Evolutionary conservation across 345 rosid genomes (phyloP).

Genomic region (Hibiscus trionum): DNA sequence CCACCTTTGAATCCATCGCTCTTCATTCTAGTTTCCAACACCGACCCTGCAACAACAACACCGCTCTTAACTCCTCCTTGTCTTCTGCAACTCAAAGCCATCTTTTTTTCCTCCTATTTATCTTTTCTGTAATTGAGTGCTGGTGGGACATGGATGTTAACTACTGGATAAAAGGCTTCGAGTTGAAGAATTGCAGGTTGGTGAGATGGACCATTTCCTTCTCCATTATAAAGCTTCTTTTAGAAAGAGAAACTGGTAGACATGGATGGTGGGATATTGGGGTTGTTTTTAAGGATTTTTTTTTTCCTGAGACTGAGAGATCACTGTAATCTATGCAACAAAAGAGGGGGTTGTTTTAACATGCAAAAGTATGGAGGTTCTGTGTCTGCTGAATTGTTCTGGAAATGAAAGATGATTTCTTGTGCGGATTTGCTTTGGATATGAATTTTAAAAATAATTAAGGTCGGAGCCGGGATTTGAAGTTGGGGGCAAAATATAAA

Average conservation of each 20-base stretch:
- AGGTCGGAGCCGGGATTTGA: no score
- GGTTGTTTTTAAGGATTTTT: conserved; percentile 8
- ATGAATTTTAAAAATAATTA: no score
- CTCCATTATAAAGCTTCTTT: conserved; percentile 1
- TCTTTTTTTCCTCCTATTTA: conserved; percentile 9
- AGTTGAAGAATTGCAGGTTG: conserved; percentile 38
- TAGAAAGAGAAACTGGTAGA: neutral
- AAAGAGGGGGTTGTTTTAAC: neutral
- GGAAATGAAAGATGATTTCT: neutral
- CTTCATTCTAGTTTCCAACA: conserved; percentile 83
- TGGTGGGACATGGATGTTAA: conserved; percentile 22
- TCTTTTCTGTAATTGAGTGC: conserved; percentile 10
- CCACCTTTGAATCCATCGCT: conserved; percentile 53
- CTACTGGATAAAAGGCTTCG: conserved; percentile 37
- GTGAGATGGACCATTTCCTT: conserved; percentile 18
- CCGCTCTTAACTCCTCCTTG: conserved; percentile 25
- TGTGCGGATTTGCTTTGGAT: neutral
- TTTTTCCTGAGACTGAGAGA: no score
- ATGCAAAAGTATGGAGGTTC: neutral
- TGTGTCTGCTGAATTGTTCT: neutral
- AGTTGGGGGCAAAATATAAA: no score
- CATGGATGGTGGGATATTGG: conserved; percentile 2
- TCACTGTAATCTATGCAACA: neutral
- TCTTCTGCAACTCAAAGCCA: conserved; percentile 31
- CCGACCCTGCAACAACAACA: conserved; percentile 58